Conservation (phyloP, 441 rosid species). For the Geranium incanum region DNA sequence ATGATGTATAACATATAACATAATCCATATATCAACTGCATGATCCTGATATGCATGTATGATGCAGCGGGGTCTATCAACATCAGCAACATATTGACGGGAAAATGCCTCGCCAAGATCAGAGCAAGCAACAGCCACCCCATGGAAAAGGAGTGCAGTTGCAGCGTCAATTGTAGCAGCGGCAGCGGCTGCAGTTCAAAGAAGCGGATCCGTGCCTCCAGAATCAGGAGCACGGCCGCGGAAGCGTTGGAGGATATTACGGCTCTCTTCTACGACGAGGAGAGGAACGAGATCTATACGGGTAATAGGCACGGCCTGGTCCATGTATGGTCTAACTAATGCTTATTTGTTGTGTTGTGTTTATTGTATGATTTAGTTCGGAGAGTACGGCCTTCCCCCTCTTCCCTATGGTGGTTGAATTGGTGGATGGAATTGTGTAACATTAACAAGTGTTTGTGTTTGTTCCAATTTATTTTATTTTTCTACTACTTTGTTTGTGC, state of each 20-base stretch:
- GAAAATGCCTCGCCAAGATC: slow-evolving; percentile 89
- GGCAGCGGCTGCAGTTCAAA: slow-evolving; percentile 22
- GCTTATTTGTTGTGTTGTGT: neutral
- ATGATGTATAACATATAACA: too few relatives aligned
- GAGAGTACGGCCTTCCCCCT: neutral
- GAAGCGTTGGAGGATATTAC: slow-evolving; percentile 96
- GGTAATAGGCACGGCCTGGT: slow-evolving; percentile 82
- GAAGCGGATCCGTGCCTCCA: slow-evolving; percentile 26
- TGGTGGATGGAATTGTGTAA: slow-evolving; percentile 3
- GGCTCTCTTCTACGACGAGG: slow-evolving; percentile 87
- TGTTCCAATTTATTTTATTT: slow-evolving; percentile 4
- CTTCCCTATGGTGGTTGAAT: neutral
- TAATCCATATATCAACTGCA: neutral
- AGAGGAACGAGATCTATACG: slow-evolving; percentile 88
- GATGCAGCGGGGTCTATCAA: slow-evolving; percentile 79
- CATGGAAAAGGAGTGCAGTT: slow-evolving; percentile 32
- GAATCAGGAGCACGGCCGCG: slow-evolving; percentile 51
- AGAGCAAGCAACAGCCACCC: slow-evolving; percentile 49
- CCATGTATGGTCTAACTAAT: slow-evolving; percentile 90
- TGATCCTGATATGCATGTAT: neutral
- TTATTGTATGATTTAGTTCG: neutral
- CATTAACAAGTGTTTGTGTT: neutral
- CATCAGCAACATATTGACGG: slow-evolving; percentile 84
- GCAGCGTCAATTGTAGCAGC: slow-evolving; percentile 24
- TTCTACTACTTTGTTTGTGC: neutral